A percentile compares a stretch with the other conserved stretches of the same genome.
Evolutionary conservation across 306 rosid genomes (phyloP).

Genomic region (Trichosanthes cucumerina): DNA sequence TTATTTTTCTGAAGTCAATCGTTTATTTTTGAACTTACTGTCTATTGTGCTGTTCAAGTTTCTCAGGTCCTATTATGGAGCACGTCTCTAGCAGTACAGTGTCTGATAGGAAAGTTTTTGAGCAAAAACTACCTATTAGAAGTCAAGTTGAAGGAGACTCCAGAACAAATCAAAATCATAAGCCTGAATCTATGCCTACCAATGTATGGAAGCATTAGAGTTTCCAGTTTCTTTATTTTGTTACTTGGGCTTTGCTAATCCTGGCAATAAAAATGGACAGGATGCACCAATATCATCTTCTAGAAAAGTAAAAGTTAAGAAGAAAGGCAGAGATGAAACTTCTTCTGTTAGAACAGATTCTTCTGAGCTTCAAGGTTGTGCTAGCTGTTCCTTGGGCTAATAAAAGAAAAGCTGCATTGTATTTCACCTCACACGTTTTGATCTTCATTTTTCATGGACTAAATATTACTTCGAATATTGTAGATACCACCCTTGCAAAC

Average conservation of each 20-base stretch:
- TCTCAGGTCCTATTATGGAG: constrained; percentile 96
- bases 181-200: constrained; percentile 27
- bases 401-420: background rate
- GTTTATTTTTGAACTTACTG: constrained; percentile 67
- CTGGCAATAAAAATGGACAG: constrained; percentile 39
- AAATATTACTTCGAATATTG: constrained; percentile 14
- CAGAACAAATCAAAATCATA: constrained; percentile 32
- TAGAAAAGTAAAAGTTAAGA: constrained; percentile 68
- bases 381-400: constrained; percentile 13
- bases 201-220: constrained; percentile 38
- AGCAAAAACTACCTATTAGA: constrained; percentile 33
- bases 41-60: constrained; percentile 95
- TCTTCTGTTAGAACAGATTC: constrained; percentile 39
- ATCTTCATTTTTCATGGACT: background rate
- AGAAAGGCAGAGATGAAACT: constrained; percentile 41
- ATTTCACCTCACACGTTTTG: background rate
- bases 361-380: constrained; percentile 66
- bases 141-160: constrained; percentile 46
- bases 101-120: constrained; percentile 52
- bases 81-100: constrained; percentile 47
- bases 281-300: constrained; percentile 46
- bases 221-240: constrained; percentile 15
- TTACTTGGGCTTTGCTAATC: constrained; percentile 26
- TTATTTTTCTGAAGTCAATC: background rate
- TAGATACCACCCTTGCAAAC: constrained; percentile 50